Percentiles rank a stretch among this genome's conserved stretches.
These are phyloP conservation scores for Ophiosphaerella herpotricha DNA, from an alignment of 2,329 filamentous ascomycete genomes.

Conservation along the genomic window DNA sequence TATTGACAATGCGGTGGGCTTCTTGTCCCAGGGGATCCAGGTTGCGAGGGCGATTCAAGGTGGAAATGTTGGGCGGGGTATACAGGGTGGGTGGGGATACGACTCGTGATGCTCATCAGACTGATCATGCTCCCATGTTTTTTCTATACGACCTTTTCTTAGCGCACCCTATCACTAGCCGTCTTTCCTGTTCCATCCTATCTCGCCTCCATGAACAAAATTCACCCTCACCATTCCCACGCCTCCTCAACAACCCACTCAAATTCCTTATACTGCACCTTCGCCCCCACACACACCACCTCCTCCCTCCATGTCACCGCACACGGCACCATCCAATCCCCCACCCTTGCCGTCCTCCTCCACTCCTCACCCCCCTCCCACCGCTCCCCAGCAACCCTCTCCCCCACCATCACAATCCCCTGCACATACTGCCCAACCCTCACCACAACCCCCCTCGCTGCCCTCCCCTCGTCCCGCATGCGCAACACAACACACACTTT, in stretches of 20 bases:
- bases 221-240: slow-evolving; percentile 26
- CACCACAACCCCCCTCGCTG: slow-evolving; percentile 57
- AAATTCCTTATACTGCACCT: slow-evolving; percentile 38
- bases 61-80: slow-evolving; percentile 17
- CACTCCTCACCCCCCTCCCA: slow-evolving; percentile 54
- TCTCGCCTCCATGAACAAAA: too few relatives aligned
- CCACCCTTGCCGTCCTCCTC: slow-evolving; percentile 46
- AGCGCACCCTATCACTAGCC: neutral
- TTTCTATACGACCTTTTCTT: neutral
- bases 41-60: slow-evolving; percentile 37
- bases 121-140: neutral
- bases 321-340: slow-evolving; percentile 49
- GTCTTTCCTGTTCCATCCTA: neutral
- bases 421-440: slow-evolving; percentile 61
- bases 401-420: slow-evolving; percentile 57
- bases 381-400: slow-evolving; percentile 56
- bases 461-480: slow-evolving; percentile 41
- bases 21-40: slow-evolving; percentile 40
- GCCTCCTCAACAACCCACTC: slow-evolving; percentile 48
- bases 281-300: slow-evolving; percentile 33
- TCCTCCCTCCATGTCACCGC: slow-evolving; percentile 39
- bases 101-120: slow-evolving; percentile 18
- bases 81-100: slow-evolving; percentile 43
- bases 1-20: slow-evolving; percentile 38
- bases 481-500: slow-evolving; percentile 48